These are phyloP conservation scores for Nannochloropsis gaditana DNA, from an alignment of 108 stramenopile genomes.

Conservation along the genomic window DNA sequence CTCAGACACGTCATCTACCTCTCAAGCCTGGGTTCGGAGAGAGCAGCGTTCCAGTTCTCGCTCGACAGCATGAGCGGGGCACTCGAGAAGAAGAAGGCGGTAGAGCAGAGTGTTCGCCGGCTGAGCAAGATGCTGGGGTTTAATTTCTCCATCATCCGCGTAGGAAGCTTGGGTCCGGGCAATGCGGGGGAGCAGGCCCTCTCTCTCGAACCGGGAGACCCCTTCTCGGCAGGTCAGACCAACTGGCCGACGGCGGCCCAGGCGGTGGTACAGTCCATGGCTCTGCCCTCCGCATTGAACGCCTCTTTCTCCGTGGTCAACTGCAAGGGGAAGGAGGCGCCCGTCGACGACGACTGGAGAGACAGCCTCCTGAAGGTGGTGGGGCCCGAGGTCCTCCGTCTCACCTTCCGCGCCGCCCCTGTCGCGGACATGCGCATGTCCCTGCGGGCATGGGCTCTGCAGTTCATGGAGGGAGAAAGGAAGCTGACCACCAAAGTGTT, in stretches of 20 bases:
- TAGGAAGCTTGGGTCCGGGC: background rate
- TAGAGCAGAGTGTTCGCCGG: background rate
- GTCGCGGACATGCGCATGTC: background rate
- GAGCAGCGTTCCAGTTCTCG: background rate
- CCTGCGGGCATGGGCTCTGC: background rate
- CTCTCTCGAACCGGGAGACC: background rate
- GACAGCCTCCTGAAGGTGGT: background rate
- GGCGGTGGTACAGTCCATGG: background rate
- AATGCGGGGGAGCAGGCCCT: background rate
- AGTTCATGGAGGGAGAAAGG: slow-evolving; percentile 15
- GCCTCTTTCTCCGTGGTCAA: background rate
- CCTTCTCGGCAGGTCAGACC: background rate
- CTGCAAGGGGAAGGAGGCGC: background rate
- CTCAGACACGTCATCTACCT: background rate
- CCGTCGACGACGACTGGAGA: background rate
- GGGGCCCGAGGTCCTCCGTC: background rate
- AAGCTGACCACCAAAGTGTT: background rate
- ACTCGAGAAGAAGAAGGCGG: background rate
- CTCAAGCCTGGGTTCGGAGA: background rate
- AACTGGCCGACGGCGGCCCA: background rate
- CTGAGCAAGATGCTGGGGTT: background rate
- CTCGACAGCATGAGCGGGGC: background rate
- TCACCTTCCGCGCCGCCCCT: background rate
- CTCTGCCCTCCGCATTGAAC: background rate
- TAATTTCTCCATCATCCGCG: slow-evolving; percentile 9